These are phyloP conservation scores for Pleurozium schreberi DNA, from an alignment of 225 moss, liverwort and hornwort species.

Conservation along the genomic window DNA sequence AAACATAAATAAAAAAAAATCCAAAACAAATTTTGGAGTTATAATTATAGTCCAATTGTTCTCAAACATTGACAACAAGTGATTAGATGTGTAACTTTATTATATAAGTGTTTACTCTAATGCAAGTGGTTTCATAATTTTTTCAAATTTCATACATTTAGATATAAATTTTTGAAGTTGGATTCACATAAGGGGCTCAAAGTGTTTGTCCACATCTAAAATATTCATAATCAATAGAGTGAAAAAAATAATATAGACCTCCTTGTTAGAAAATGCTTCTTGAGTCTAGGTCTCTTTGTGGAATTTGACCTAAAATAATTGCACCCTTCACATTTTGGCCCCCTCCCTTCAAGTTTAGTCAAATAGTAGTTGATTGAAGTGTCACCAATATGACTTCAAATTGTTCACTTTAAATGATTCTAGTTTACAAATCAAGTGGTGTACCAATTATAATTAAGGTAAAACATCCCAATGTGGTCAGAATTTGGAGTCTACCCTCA, in stretches of 20 bases:
- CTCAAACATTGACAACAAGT: not conserved
- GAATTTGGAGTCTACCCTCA: no score
- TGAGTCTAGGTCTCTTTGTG: not conserved
- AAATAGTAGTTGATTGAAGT: no score
- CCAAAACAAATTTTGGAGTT: not conserved
- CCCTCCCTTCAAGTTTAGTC: no score
- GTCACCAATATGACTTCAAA: no score
- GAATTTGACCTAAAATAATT: not conserved
- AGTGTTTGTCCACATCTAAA: not conserved
- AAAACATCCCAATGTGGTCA: no score
- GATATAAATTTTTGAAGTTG: not conserved
- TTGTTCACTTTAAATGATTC: no score
- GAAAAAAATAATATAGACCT: not conserved
- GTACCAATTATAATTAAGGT: no score
- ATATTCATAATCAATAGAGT: not conserved
- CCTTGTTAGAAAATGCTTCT: not conserved
- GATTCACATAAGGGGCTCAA: not conserved
- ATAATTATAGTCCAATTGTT: not conserved
- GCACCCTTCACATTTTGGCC: rapidly evolving
- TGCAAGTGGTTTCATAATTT: not conserved
- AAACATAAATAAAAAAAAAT: not conserved
- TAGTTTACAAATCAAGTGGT: no score
- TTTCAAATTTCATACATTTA: not conserved
- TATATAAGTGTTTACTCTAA: not conserved
- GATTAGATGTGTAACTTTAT: not conserved